phyloP scores from a whole-genome alignment of 345 rosid species.

The Populus pruinosa region DNA sequence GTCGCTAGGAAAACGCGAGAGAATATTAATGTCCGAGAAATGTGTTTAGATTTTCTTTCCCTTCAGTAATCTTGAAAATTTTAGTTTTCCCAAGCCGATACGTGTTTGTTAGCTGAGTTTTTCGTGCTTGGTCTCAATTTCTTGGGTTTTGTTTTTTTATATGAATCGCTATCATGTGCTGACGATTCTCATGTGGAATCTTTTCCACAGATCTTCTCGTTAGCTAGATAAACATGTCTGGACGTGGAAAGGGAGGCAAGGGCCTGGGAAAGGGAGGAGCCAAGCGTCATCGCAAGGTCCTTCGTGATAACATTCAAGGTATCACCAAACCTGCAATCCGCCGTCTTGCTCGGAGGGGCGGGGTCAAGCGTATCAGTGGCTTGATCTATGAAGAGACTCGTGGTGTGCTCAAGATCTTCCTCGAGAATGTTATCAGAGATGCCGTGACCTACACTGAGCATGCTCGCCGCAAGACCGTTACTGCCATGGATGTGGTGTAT shows the following conservation, averaged over 20 bases:
- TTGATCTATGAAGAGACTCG: slow-evolving; percentile 14
- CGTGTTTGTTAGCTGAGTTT: background rate
- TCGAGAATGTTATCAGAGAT: slow-evolving; percentile 14
- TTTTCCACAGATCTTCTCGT: background rate
- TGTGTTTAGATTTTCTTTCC: background rate
- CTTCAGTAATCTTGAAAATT: too few relatives aligned
- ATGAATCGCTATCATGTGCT: background rate
- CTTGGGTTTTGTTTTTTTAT: background rate
- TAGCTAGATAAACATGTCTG: slow-evolving; percentile 2
- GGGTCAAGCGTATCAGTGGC: slow-evolving; percentile 16
- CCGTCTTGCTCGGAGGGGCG: slow-evolving; percentile 12
- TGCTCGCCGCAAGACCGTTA: slow-evolving; percentile 20
- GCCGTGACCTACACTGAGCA: slow-evolving; percentile 20
- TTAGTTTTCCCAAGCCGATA: too few relatives aligned
- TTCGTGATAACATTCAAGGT: slow-evolving; percentile 17
- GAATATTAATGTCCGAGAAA: background rate
- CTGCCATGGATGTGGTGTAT: slow-evolving; percentile 26
- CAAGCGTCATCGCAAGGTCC: slow-evolving; percentile 19
- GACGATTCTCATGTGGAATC: background rate
- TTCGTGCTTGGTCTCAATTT: too few relatives aligned
- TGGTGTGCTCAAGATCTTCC: slow-evolving; percentile 13
- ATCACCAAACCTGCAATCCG: slow-evolving; percentile 18
- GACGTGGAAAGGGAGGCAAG: slow-evolving; percentile 24
- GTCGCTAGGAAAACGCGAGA: background rate
- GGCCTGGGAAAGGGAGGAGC: slow-evolving; percentile 23